Conservation (phyloP, 306 rosid genomes). For the Delonix regia region DNA sequence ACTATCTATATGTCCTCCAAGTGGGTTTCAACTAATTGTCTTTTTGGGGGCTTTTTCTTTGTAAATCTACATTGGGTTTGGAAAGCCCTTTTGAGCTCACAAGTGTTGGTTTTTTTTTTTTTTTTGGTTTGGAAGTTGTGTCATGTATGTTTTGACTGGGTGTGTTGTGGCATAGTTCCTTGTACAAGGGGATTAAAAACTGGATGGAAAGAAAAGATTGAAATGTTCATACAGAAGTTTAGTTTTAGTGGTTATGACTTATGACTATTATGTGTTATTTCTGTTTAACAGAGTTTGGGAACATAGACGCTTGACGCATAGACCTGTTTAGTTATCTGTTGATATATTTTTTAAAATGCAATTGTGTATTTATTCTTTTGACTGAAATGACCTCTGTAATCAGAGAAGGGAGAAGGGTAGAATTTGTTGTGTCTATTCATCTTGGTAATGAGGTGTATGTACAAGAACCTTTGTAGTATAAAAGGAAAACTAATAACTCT, state of each 20-base stretch:
- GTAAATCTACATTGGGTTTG: too few species aligned
- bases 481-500: too few species aligned
- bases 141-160: neutral
- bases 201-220: conserved; percentile 12
- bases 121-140: neutral
- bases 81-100: too few species aligned
- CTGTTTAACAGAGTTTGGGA: neutral
- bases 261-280: neutral
- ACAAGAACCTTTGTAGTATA: too few species aligned
- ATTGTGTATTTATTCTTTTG: neutral
- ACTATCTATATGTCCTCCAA: too few species aligned
- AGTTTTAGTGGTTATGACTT: neutral
- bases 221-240: too few species aligned
- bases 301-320: neutral
- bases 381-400: neutral
- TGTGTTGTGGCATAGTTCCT: neutral
- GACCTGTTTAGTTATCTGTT: neutral
- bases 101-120: too few species aligned
- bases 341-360: neutral
- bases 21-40: neutral
- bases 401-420: too few species aligned
- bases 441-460: too few species aligned
- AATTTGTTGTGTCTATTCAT: too few species aligned
- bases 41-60: neutral
- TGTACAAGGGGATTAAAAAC: neutral